Evolutionary conservation across 208 protist genomes (phyloP), one percentile per base, ranked within the genome.

Genomic region (Leishmania major): DNA sequence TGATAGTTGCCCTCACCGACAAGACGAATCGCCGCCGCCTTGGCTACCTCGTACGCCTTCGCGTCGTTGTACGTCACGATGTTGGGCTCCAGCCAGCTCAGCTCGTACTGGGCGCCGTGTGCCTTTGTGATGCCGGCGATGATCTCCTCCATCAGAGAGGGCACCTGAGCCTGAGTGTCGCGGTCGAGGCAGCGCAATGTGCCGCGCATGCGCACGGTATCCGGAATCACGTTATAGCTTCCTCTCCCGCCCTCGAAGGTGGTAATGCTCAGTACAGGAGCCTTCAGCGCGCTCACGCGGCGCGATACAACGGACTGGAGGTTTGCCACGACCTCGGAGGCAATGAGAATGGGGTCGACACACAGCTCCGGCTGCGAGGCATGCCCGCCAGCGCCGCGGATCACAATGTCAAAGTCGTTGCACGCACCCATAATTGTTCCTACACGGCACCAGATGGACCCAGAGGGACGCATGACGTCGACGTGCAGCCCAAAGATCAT

Each of bases 31-130:
- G 91, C 91, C n/a, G 89, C 87, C 17, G 69, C 79, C 82, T 81
- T 88, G 0, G 89, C 88, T 66, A 94, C 76, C 15, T 91, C 90
- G 77, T 91, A 95, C 35, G 92, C 92, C 77, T 85, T 84, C 19
- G 87, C 80, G 60, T 95, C 89, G 71, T 95, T 95, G 84, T 88
- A 93, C n/a, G 92, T 95, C 47, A 95, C 86, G 47, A 95, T 95
- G 77, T 96, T 95, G 28, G 92, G 93, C 85, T 92, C 91, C 79
- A 96, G 84, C 92, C 92, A 96, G 66, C 80, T 94, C 82, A 96
- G 62, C 64, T 89, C 87, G 55, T 90, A 84, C 49, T 91, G 55
- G 15, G 93, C 93, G 25, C 89, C 87, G 67, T 96, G 91, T 5
- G 91, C 91, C 72, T 84, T 87, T 3, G 91, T 78, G 73, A 96